Base-by-base conservation (phyloP, 306 rosid genomes). In the Vachellia collinsii region DNA sequence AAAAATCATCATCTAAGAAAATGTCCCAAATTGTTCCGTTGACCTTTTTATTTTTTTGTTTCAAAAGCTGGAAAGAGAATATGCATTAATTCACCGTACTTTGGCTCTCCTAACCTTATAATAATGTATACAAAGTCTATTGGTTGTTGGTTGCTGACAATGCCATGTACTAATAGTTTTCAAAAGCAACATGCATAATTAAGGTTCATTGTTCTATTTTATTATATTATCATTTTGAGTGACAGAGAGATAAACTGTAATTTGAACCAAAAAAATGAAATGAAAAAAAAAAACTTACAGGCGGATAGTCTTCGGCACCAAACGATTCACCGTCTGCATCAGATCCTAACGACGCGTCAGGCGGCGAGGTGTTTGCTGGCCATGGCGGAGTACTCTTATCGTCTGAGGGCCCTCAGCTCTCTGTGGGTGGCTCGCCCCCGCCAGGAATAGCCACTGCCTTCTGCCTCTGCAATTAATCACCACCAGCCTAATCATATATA, bases 351-450 rank as follows among this genome's bases (percentile, higher is more conserved):
- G 13, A 89, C 90, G 1, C 94, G 97, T 37, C 99, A 96, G 82
- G 89, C 97, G 9, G 99, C 99, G 0, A 85, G 97, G 89, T 93
- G 99, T 87, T 83, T 96, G 80, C 77, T 96, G 83, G 94, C 94
- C 1, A 91, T 96, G 0, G 94, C 97, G 0, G 99, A 93, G 85
- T 96, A 96, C 87, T 88, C 89, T 68, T 92, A 93, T 76, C 94
- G 99, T 20, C 88, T 93, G 67, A 86, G 98, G 84, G 94, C 98
- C 2, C 91, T 93, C 25, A 96, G 99, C 80, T 96, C 99, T 72
- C 84, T 96, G 12, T 96, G 99, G 99, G 12, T 85, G 86, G 86
- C 93, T 22, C 94, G 99, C 22, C 93, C 97, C 68, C 93, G 97
- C 64, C 92, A 85, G 72, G 97, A 93, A 22, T 90, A 85, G 78